Evolutionary conservation across 1,284 basidiomycete species (phyloP), one percentile per base, ranked within the genome.

Genomic region (Vanrija pseudolonga): DNA sequence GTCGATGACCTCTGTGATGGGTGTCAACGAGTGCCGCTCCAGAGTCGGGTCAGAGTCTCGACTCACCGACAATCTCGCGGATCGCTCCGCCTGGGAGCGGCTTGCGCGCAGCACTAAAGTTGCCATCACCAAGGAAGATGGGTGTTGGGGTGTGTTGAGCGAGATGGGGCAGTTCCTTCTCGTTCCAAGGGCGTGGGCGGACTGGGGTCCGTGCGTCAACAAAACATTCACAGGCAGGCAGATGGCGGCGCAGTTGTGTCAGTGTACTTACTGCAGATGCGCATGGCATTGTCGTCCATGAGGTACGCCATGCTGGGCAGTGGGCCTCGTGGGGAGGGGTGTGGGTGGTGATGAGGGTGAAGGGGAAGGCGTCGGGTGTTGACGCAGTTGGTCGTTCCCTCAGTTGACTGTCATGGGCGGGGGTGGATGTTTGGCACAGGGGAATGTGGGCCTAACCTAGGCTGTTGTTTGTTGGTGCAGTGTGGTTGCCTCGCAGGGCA

Each of bases 171-270:
- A 85, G 82, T 78, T 97, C 94, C 81, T 85, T 88, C 48, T 85
- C 55, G 47, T 72, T 88, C 56, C 92, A 90, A 47, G 93, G 93
- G 53, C 93, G 85, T 51, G 94, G 88, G 61, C 93, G 90, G 48
- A 97, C 93, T 93, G 71, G 24, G 38, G 40, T 15, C 18, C 20
- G 39, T 45, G 38, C 41, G 46, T 54, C 46, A 53, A 45, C 24
- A 18, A 20, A 40, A 15, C 24, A 22, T 41, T 18, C 4, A 26
- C 26, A 26, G 11, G 23, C 23, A 22, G 42, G 45, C 8, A 9
- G 26, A 28, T 32, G 12, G 12, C 9, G 2, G 32, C 9, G 2
- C 3, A 12, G 32, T 39, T 15, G 20, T 5, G 15, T n/a, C 6
- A 3, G 12, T 26, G 37, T 24, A 51, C 58, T 20, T 24, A 60